Percentiles rank a stretch among this genome's conserved stretches.
Conservation (phyloP, 176 grass and related monocot genomes). For the Alopecurus myosuroides region DNA sequence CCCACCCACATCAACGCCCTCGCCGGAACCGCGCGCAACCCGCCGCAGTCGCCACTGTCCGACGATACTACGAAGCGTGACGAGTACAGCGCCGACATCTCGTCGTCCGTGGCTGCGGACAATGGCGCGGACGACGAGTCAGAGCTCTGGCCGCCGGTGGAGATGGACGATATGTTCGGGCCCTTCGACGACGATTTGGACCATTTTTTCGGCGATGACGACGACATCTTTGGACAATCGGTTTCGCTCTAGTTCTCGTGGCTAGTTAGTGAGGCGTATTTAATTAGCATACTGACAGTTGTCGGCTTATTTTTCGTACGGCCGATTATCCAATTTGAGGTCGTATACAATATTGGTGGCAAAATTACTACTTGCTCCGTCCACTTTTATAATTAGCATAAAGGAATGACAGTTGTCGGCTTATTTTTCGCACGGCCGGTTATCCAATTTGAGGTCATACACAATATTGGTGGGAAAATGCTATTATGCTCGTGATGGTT, state of each 20-base stretch:
- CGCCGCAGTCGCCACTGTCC: not conserved
- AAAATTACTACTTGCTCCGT: too few relatives aligned
- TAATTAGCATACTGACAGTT: not conserved
- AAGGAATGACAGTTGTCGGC: not conserved
- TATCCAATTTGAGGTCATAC: too few relatives aligned
- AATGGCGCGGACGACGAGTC: not conserved
- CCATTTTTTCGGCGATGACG: not conserved
- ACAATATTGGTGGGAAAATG: too few relatives aligned
- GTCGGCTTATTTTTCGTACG: not conserved
- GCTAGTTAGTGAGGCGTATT: not conserved
- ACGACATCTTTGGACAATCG: not conserved
- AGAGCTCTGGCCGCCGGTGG: constrained; percentile 13
- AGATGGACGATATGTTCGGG: constrained; percentile 1
- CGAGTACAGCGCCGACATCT: constrained; percentile 1
- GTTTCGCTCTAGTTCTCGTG: constrained; percentile 20
- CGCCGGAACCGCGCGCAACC: constrained; percentile 48
- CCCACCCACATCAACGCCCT: constrained; percentile 59
- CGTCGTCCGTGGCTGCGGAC: not conserved
- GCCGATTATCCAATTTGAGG: too few relatives aligned
- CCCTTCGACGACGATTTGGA: constrained; percentile 23
- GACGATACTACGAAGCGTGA: not conserved
- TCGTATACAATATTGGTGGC: too few relatives aligned
- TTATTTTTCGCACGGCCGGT: too few relatives aligned
- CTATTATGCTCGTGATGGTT: too few relatives aligned
- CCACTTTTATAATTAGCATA: not conserved